Percentiles rank a stretch among this genome's conserved stretches.
Conservation (phyloP, 164 flowering plant species). For the Stephania yunnanensis region DNA sequence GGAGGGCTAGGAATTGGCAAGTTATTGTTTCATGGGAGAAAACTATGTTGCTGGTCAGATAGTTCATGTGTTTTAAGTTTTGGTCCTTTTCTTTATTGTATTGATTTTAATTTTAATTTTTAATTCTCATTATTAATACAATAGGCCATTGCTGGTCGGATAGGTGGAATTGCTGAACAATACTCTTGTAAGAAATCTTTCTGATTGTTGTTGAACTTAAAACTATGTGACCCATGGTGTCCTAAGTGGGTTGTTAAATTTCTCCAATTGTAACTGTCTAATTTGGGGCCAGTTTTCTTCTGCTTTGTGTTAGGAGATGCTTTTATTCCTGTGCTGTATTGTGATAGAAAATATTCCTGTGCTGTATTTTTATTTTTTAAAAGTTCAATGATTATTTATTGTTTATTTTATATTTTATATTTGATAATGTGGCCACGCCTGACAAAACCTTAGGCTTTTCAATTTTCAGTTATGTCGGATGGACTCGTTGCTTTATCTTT, state of each 20-base stretch:
- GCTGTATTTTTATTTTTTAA: not conserved
- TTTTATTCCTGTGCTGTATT: not conserved
- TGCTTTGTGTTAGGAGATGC: not conserved
- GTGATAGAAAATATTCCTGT: not conserved
- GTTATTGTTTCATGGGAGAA: too few species aligned
- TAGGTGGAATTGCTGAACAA: not conserved
- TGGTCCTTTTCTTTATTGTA: too few species aligned
- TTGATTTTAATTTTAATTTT: too few species aligned
- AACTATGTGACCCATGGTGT: not conserved
- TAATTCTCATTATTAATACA: too few species aligned
- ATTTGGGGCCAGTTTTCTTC: not conserved
- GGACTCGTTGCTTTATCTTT: conserved; percentile 79
- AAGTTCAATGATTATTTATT: not conserved
- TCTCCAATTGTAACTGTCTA: not conserved
- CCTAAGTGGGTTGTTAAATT: not conserved
- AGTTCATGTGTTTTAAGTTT: too few species aligned
- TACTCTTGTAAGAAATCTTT: not conserved
- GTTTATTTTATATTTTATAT: not conserved
- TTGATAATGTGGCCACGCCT: not conserved
- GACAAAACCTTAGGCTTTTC: not conserved
- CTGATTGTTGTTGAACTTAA: not conserved
- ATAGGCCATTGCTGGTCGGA: not conserved
- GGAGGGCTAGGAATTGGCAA: too few species aligned
- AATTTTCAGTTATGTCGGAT: conserved; percentile 60
- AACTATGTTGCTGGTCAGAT: too few species aligned